These are phyloP conservation scores for Cryptococcus sp. DNA, from an alignment of 1,284 basidiomycete species.

Conservation along the genomic window DNA sequence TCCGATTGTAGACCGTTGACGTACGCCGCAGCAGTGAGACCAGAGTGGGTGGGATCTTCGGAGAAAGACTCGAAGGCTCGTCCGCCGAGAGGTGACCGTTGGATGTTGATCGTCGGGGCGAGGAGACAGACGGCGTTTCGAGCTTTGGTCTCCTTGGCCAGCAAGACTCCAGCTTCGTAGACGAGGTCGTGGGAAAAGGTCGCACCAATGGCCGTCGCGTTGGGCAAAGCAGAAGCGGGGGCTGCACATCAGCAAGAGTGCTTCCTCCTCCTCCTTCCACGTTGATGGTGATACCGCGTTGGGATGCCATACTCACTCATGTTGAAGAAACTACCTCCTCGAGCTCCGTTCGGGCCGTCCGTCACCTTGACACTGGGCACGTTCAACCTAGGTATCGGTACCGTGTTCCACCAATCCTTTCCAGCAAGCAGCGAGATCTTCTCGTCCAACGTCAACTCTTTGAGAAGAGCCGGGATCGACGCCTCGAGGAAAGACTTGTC, in stretches of 20 bases:
- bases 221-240: conserved; percentile 61
- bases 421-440: conserved; percentile 35
- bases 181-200: conserved; percentile 55
- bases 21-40: conserved; percentile 64
- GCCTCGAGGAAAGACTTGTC: conserved; percentile 30
- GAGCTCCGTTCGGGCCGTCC: conserved; percentile 34
- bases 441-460: conserved; percentile 25
- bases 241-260: conserved; percentile 12
- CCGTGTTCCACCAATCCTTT: conserved; percentile 34
- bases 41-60: conserved; percentile 70
- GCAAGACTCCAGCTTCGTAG: conserved; percentile 54
- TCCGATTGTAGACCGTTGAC: conserved; percentile 65
- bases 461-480: conserved; percentile 17
- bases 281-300: background rate
- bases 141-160: conserved; percentile 66
- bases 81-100: conserved; percentile 68
- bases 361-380: conserved; percentile 34
- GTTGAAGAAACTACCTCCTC: conserved; percentile 31
- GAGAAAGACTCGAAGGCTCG: conserved; percentile 59
- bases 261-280: too few relatives aligned
- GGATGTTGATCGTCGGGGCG: conserved; percentile 75
- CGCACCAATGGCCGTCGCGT: conserved; percentile 51
- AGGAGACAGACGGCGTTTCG: conserved; percentile 61
- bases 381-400: conserved; percentile 32
- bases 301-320: conserved; percentile 33